Percentiles rank a stretch among this genome's conserved stretches.
Conservation (phyloP, 805 yeast genomes). For the Citeromyces matritensis region DNA sequence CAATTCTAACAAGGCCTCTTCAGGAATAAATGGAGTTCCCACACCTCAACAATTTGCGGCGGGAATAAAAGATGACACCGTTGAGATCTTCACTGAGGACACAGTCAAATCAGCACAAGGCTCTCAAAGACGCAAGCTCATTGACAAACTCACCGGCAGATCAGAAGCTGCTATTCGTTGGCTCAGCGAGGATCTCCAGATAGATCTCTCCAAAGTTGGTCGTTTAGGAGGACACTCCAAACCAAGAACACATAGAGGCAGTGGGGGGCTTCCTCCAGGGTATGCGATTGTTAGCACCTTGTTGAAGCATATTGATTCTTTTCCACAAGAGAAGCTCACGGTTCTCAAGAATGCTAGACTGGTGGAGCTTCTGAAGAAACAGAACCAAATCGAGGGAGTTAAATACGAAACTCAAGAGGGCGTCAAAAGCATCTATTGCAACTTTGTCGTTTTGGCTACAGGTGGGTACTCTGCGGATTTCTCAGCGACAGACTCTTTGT, state of each 20-base stretch:
- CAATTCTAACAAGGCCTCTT: slow-evolving; percentile 44
- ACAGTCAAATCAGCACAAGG: slow-evolving; percentile 43
- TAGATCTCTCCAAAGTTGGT: slow-evolving; percentile 55
- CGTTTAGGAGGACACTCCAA: slow-evolving; percentile 74
- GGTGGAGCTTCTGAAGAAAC: slow-evolving; percentile 18
- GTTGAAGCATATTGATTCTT: slow-evolving; percentile 26
- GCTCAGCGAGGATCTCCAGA: slow-evolving; percentile 47
- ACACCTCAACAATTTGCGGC: slow-evolving; percentile 42
- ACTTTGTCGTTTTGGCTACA: slow-evolving; percentile 39
- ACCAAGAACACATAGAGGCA: slow-evolving; percentile 70
- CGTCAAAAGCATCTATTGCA: slow-evolving; percentile 23
- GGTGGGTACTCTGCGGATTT: slow-evolving; percentile 38
- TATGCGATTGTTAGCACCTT: slow-evolving; percentile 43
- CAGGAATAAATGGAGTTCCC: slow-evolving; percentile 60
- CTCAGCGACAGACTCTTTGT: slow-evolving; percentile 28
- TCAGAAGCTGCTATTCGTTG: slow-evolving; percentile 59
- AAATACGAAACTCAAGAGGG: slow-evolving; percentile 13
- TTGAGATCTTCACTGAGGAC: slow-evolving; percentile 46
- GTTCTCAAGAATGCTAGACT: slow-evolving; percentile 18
- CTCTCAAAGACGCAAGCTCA: slow-evolving; percentile 22
- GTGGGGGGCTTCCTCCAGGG: slow-evolving; percentile 44
- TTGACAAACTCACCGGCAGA: slow-evolving; percentile 41
- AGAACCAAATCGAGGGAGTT: slow-evolving; percentile 7
- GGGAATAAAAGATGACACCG: slow-evolving; percentile 33
- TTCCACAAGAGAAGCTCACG: slow-evolving; percentile 20